Evolutionary conservation across 805 yeast species (phyloP).

Genomic region (Kregervanrija pseudodelftensis): DNA sequence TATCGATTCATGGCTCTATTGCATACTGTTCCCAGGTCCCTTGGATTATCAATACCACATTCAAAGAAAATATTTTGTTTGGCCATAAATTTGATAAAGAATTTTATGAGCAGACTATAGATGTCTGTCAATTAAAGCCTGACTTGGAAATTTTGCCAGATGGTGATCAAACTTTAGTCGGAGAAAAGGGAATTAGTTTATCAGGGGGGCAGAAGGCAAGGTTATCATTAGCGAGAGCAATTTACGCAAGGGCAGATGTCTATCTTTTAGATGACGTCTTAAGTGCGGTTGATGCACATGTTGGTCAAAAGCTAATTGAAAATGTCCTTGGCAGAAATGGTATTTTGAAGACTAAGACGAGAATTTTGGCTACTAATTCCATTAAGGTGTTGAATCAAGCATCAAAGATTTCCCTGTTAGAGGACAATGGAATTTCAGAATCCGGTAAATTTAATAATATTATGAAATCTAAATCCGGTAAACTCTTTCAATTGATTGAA

Average conservation of each 20-base stretch:
- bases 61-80: constrained; percentile 81
- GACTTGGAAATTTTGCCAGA: constrained; percentile 78
- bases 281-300: constrained; percentile 97
- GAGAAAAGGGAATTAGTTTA: constrained; percentile 93
- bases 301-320: constrained; percentile 74
- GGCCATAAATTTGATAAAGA: constrained; percentile 78
- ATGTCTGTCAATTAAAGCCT: constrained; percentile 78
- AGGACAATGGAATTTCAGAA: constrained; percentile 49
- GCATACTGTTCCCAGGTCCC: constrained; percentile 71
- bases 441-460: constrained; percentile 41
- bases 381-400: constrained; percentile 51
- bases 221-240: constrained; percentile 89
- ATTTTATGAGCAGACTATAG: constrained; percentile 71
- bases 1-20: constrained; percentile 32
- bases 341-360: constrained; percentile 42
- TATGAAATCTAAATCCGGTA: constrained; percentile 16
- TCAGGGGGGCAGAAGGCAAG: constrained; percentile 99
- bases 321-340: constrained; percentile 42
- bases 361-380: constrained; percentile 52
- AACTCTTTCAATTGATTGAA: constrained; percentile 28
- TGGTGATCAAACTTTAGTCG: constrained; percentile 88
- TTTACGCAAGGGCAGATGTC: constrained; percentile 87
- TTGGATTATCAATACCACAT: constrained; percentile 94
- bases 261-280: constrained; percentile 86
- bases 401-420: constrained; percentile 51